Evolutionary conservation across 495 filamentous ascomycete species (phyloP), one percentile per base, ranked within the genome.

Genomic region (Penicillium soppii): DNA sequence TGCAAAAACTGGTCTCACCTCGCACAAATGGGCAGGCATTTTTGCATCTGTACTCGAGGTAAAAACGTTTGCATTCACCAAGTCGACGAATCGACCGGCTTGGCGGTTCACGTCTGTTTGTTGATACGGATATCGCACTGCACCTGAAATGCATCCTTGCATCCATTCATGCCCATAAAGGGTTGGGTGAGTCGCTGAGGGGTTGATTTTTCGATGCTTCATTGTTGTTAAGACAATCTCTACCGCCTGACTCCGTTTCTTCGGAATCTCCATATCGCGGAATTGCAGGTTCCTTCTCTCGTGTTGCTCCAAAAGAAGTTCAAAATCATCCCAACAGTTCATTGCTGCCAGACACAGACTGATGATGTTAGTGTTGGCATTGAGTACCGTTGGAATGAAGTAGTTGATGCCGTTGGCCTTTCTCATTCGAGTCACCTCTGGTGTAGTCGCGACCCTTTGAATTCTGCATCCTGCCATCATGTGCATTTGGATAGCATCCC

Each of bases 401-500:
- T 53, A 43, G 13, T 56, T 56, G 37, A 66, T 23, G 4, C 66
- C 69, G 16, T 64, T 59, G 3, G 16, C n/a, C 5, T 49, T 21
- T 26, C 61, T 52, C 45, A 70, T 40, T 26, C 10, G 42, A 5
- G 44, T 12, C 10, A 66, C 23, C 9, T 55, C 41, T 3, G 29
- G 39, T 15, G 44, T 21, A 10, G 9, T 43, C n/a, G 20, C 12
- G n/a, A 23, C 20, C 5, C 20, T 17, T 52, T 54, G 13, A 43
- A 22, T 15, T 25, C 37, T 33, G 38, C 38, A 8, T 39, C 25
- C 44, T 1, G 22, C 51, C 15, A 65, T 47, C 7, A 73, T 17
- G 39, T 73, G 70, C 32, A 64, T 52, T 36, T 68, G 61, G 12
- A 73, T 57, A 1, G 68, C 65, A 40, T 70, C 56, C 52, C 57